Evolutionary conservation across 2,329 filamentous ascomycete genomes (phyloP).

Genomic region (Neophaeococcomyces aloes): DNA sequence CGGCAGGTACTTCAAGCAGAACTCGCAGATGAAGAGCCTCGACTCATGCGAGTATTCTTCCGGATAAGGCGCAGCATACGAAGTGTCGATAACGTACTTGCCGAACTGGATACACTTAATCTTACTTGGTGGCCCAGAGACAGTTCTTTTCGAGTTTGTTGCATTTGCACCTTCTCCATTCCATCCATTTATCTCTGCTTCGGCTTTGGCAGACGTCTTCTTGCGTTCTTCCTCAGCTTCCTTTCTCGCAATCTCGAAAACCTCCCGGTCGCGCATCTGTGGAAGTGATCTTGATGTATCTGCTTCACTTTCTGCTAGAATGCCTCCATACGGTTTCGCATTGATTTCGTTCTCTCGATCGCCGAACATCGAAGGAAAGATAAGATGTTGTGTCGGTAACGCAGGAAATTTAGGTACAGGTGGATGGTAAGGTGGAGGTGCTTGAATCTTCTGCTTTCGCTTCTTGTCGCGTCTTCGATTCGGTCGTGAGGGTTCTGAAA

Average conservation of each 20-base stretch:
- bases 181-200: conserved; percentile 46
- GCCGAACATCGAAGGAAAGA: conserved; percentile 56
- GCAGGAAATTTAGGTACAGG: conserved; percentile 28
- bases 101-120: conserved; percentile 99
- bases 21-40: conserved; percentile 97
- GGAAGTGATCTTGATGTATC: conserved; percentile 87
- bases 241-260: conserved; percentile 81
- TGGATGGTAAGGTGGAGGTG: conserved; percentile 38
- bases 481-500: conserved; percentile 50
- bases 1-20: conserved; percentile 99
- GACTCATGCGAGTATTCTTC: conserved; percentile 96
- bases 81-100: conserved; percentile 95
- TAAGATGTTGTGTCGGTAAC: conserved; percentile 20
- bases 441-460: conserved; percentile 30
- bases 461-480: conserved; percentile 39
- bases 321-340: conserved; percentile 89
- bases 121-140: conserved; percentile 79
- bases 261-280: conserved; percentile 64
- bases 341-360: conserved; percentile 82
- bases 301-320: conserved; percentile 76
- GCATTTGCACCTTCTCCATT: conserved; percentile 49
- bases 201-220: conserved; percentile 33
- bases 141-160: conserved; percentile 58
- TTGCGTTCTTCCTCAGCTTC: conserved; percentile 90
- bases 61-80: conserved; percentile 96